Evolutionary conservation across 495 filamentous ascomycete species (phyloP).

Genomic region (Hyaloscypha variabilis): DNA sequence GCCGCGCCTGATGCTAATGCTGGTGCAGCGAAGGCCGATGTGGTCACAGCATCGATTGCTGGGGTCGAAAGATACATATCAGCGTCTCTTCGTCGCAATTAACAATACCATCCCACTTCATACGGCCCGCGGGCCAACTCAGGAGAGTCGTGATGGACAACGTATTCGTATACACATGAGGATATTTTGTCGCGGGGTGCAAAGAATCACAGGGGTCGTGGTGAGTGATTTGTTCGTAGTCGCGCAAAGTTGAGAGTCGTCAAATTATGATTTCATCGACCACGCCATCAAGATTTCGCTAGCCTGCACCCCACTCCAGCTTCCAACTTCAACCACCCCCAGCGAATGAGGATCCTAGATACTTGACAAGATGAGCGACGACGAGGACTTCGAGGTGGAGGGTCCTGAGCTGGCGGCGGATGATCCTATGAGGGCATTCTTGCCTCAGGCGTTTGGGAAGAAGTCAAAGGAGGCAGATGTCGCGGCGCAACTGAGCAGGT

Average conservation of each 20-base stretch:
- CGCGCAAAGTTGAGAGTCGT: slow-evolving; percentile 2
- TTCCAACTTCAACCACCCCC: slow-evolving; percentile 1
- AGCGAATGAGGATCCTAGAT: slow-evolving; percentile 4
- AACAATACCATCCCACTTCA: slow-evolving; percentile 19
- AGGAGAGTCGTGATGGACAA: slow-evolving; percentile 2
- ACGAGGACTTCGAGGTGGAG: slow-evolving; percentile 63
- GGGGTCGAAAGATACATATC: slow-evolving; percentile 29
- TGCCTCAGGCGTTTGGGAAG: slow-evolving; percentile 88
- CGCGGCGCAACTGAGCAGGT: slow-evolving; percentile 75
- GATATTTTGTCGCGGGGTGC: slow-evolving; percentile 10
- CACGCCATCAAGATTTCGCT: neutral
- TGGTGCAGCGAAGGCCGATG: slow-evolving; percentile 4
- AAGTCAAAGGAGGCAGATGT: slow-evolving; percentile 73
- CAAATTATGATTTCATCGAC: slow-evolving; percentile 15
- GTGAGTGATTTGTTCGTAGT: slow-evolving; percentile 1
- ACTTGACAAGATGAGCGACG: slow-evolving; percentile 51
- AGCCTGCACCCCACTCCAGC: neutral
- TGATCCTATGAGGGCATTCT: slow-evolving; percentile 79
- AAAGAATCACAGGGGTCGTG: neutral
- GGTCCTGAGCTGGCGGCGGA: slow-evolving; percentile 53
- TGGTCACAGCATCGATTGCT: slow-evolving; percentile 10
- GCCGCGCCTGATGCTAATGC: neutral
- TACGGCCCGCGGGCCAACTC: slow-evolving; percentile 16
- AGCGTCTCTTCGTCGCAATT: slow-evolving; percentile 7
- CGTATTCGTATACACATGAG: slow-evolving; percentile 7